phyloP scores from a whole-genome alignment of 2,329 filamentous ascomycete genomes.

The Chrysoporthe cubensis region DNA sequence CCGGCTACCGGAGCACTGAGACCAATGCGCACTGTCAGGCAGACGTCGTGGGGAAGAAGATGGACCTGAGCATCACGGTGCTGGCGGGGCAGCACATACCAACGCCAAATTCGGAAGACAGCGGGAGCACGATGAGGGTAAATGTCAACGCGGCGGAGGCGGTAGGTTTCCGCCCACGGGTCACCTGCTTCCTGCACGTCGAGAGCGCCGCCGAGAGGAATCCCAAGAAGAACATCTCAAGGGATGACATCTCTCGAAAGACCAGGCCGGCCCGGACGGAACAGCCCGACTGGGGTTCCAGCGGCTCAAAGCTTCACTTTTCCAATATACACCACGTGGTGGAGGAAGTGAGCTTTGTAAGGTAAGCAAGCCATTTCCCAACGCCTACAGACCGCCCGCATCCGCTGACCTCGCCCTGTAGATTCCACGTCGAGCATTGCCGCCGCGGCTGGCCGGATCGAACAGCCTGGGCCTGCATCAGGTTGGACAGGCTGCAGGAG shows the following conservation, averaged over 20 bases:
- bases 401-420: constrained; percentile 33
- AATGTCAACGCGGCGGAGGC: constrained; percentile 48
- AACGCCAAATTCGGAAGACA: constrained; percentile 41
- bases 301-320: constrained; percentile 61
- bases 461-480: constrained; percentile 62
- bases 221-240: constrained; percentile 37
- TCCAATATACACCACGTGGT: constrained; percentile 60
- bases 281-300: constrained; percentile 64
- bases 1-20: constrained; percentile 65
- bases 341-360: constrained; percentile 72
- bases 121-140: constrained; percentile 32
- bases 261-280: constrained; percentile 59
- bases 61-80: constrained; percentile 73
- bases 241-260: constrained; percentile 37
- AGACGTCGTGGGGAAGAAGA: constrained; percentile 51
- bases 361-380: constrained; percentile 48
- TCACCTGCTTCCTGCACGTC: constrained; percentile 81
- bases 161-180: constrained; percentile 68
- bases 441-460: constrained; percentile 43
- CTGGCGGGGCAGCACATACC: constrained; percentile 77
- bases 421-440: constrained; percentile 58
- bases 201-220: constrained; percentile 58
- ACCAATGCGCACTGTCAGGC: constrained; percentile 43
- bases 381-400: neutral
- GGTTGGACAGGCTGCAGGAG: constrained; percentile 58